Percentiles rank a stretch among this genome's conserved stretches.
These are phyloP conservation scores for Diacronema lutheri DNA, from an alignment of 78 protist species.

Conservation along the genomic window DNA sequence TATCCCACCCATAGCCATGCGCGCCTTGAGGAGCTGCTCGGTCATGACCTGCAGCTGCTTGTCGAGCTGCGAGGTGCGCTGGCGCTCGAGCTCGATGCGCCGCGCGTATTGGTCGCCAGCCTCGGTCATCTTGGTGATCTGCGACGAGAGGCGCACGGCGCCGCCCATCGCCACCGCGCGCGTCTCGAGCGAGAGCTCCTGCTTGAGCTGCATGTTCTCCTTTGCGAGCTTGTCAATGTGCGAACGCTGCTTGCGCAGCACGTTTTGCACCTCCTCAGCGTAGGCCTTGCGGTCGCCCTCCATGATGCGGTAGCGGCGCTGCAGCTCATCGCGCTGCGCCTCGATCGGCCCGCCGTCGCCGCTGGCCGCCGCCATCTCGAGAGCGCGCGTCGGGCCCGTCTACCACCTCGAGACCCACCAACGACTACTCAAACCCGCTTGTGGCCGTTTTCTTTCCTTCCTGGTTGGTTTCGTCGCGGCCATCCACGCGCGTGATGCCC, in stretches of 20 bases:
- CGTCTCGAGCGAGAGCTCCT: slow-evolving; percentile 11
- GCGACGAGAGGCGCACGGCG: neutral
- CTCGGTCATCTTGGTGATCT: neutral
- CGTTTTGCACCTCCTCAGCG: slow-evolving; percentile 8
- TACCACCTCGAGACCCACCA: too few relatives aligned
- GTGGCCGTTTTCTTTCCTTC: too few relatives aligned
- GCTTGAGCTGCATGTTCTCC: slow-evolving; percentile 18
- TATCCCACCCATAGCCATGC: slow-evolving; percentile 57
- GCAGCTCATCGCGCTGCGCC: slow-evolving; percentile 22
- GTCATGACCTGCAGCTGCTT: neutral
- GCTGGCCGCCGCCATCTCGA: neutral
- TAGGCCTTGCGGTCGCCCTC: slow-evolving; percentile 32
- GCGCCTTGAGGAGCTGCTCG: slow-evolving; percentile 10
- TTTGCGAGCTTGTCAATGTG: neutral
- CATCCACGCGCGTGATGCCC: too few relatives aligned
- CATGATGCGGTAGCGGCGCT: slow-evolving; percentile 31
- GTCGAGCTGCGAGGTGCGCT: slow-evolving; percentile 28
- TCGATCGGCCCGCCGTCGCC: neutral
- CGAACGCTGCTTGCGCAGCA: neutral
- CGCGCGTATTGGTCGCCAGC: slow-evolving; percentile 2
- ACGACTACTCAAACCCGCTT: too few relatives aligned
- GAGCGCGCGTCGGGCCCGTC: too few relatives aligned
- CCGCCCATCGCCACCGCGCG: neutral
- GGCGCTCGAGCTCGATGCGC: slow-evolving; percentile 37
- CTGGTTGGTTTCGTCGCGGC: too few relatives aligned